These are phyloP conservation scores for Drosera spatulata DNA, from an alignment of 179 eudicot genomes.

Conservation along the genomic window DNA sequence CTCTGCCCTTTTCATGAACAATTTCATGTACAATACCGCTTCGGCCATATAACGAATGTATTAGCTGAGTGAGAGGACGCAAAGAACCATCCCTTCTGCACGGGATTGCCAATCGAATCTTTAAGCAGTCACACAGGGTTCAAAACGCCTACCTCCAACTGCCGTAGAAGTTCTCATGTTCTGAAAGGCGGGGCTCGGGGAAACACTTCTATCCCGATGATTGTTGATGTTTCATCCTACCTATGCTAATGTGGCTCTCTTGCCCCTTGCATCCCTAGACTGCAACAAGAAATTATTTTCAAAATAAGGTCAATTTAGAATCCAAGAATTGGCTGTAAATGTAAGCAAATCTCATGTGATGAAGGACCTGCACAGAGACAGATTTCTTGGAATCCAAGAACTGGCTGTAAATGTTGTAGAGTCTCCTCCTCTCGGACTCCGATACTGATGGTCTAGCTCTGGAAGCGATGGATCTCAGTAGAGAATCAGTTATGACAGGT, in stretches of 20 bases:
- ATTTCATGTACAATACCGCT: too few species aligned
- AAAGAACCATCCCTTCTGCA: too few species aligned
- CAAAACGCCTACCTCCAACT: too few species aligned
- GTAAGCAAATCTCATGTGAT: neutral
- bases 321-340: neutral
- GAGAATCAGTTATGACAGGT: constrained; percentile 49
- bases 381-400: constrained; percentile 83
- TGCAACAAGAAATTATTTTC: constrained; percentile 22
- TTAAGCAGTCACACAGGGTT: too few species aligned
- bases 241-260: constrained; percentile 84
- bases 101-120: too few species aligned
- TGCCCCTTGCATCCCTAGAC: constrained; percentile 92
- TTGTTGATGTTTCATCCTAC: neutral
- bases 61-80: too few species aligned
- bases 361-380: constrained; percentile 66
- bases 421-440: constrained; percentile 64
- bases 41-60: too few species aligned
- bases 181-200: neutral
- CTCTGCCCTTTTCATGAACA: too few species aligned
- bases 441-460: constrained; percentile 86
- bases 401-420: constrained; percentile 67
- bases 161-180: neutral
- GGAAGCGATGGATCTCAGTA: constrained; percentile 57
- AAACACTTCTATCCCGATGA: neutral
- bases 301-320: neutral